Percentiles rank a stretch among this genome's conserved stretches.
These are phyloP conservation scores for Saturnispora ahearnii DNA, from an alignment of 805 yeast genomes.

Conservation along the genomic window DNA sequence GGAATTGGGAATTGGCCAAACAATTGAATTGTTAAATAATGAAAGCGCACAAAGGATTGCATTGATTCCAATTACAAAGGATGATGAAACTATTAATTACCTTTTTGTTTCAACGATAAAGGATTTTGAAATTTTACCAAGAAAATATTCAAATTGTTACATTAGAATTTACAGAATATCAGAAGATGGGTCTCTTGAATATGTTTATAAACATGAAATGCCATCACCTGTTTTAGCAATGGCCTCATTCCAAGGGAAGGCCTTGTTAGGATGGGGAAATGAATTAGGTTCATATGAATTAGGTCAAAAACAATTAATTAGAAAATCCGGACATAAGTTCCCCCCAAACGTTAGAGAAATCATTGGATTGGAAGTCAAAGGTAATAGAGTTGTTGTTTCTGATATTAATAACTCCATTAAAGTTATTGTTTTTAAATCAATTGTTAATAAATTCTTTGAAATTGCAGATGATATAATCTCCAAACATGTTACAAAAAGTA, in stretches of 20 bases:
- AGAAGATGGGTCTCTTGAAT: slow-evolving; percentile 32
- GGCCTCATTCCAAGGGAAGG: slow-evolving; percentile 45
- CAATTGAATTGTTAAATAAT: slow-evolving; percentile 33
- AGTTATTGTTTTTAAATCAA: slow-evolving; percentile 42
- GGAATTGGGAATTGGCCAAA: slow-evolving; percentile 29
- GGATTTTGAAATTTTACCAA: slow-evolving; percentile 27
- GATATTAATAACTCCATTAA: slow-evolving; percentile 64
- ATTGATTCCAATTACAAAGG: slow-evolving; percentile 25
- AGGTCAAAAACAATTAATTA: slow-evolving; percentile 72
- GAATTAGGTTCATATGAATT: slow-evolving; percentile 54
- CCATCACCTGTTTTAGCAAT: slow-evolving; percentile 42
- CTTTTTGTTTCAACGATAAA: slow-evolving; percentile 39
- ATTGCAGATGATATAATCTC: slow-evolving; percentile 62
- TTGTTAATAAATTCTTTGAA: slow-evolving; percentile 43
- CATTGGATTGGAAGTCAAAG: slow-evolving; percentile 44
- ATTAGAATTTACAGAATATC: slow-evolving; percentile 32
- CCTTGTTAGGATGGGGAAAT: slow-evolving; percentile 51
- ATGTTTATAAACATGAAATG: slow-evolving; percentile 53
- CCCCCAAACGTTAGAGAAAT: slow-evolving; percentile 33
- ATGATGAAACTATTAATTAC: slow-evolving; percentile 24
- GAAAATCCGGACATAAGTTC: slow-evolving; percentile 47
- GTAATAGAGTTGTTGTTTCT: slow-evolving; percentile 55
- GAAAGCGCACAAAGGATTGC: slow-evolving; percentile 37
- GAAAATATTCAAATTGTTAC: slow-evolving; percentile 18
- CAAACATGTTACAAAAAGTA: slow-evolving; percentile 55